Percentiles rank a stretch among this genome's conserved stretches.
These are phyloP conservation scores for Candida dajiaensis DNA, from an alignment of 805 yeast species.

Conservation along the genomic window DNA sequence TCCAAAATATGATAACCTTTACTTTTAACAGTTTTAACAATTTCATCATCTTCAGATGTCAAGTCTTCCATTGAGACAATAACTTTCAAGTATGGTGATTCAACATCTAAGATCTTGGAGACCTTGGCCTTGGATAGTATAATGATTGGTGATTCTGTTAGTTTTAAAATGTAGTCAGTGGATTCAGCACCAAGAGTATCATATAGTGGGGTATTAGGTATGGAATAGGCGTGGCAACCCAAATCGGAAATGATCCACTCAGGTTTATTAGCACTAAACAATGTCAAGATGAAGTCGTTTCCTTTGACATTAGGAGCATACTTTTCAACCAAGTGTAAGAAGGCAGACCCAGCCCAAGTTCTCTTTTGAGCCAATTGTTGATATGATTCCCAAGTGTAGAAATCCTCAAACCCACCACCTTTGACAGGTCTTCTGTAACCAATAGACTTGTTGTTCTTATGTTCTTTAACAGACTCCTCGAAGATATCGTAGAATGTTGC, in stretches of 20 bases:
- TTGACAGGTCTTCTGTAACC: conserved; percentile 37
- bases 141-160: conserved; percentile 59
- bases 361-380: conserved; percentile 36
- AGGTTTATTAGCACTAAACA: conserved; percentile 51
- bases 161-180: conserved; percentile 52
- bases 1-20: conserved; percentile 27
- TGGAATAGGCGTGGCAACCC: conserved; percentile 56
- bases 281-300: conserved; percentile 43
- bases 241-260: conserved; percentile 71
- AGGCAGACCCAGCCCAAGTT: conserved; percentile 49
- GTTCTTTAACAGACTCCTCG: conserved; percentile 32
- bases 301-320: conserved; percentile 27
- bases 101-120: conserved; percentile 38
- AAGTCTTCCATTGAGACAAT: conserved; percentile 52
- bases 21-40: conserved; percentile 26
- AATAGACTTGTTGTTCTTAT: conserved; percentile 36
- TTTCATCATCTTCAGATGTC: conserved; percentile 26
- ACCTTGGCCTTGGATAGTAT: conserved; percentile 49
- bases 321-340: conserved; percentile 36
- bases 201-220: conserved; percentile 47
- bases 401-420: conserved; percentile 32
- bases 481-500: conserved; percentile 41
- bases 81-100: conserved; percentile 41
- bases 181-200: conserved; percentile 57
- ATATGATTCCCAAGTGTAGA: conserved; percentile 41